Evolutionary conservation across 2,329 filamentous ascomycete species (phyloP).

Genomic region (Ceratocystis destructans): DNA sequence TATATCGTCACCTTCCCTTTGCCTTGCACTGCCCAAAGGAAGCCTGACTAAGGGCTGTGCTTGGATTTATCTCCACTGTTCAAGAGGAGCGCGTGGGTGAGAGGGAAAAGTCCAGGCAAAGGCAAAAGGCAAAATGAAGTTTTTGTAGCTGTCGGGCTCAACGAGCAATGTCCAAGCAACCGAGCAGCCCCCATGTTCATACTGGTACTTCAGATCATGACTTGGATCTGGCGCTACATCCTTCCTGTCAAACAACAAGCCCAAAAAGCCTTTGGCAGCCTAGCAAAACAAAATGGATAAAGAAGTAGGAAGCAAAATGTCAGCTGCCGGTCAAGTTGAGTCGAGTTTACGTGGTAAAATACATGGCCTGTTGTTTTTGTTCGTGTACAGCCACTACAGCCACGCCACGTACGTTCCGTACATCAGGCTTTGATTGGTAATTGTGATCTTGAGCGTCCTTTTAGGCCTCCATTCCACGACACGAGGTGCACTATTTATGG

Average conservation of each 20-base stretch:
- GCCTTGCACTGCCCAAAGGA: neutral
- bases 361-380: neutral
- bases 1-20: neutral
- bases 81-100: neutral
- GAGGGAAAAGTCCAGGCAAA: neutral
- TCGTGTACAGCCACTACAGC: conserved; percentile 6
- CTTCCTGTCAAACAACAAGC: neutral
- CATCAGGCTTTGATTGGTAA: neutral
- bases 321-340: neutral
- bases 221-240: neutral
- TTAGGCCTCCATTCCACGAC: neutral
- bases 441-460: neutral
- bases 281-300: neutral
- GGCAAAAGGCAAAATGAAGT: neutral
- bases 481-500: neutral
- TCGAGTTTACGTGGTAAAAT: neutral
- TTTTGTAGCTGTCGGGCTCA: neutral
- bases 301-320: neutral
- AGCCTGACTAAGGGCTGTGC: neutral
- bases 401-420: neutral
- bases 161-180: neutral
- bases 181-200: neutral
- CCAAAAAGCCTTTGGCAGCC: neutral
- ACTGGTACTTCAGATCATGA: too few species aligned
- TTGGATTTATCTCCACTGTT: neutral